These are phyloP conservation scores for Paracorniculantispora psalliotae DNA, from an alignment of 2,329 filamentous ascomycete genomes.

Conservation along the genomic window DNA sequence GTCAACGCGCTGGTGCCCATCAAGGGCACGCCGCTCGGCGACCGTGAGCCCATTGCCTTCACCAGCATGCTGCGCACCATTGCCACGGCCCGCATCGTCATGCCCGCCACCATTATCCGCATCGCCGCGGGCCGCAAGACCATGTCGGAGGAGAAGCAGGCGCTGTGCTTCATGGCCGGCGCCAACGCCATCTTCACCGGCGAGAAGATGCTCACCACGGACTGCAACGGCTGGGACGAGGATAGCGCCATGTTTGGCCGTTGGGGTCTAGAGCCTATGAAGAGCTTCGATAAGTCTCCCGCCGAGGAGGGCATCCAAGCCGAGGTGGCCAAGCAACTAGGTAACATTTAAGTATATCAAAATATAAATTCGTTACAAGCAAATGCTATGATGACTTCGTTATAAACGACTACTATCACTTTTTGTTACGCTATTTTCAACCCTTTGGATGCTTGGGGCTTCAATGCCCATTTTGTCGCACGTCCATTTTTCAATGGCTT, in stretches of 20 bases:
- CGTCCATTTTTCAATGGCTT: conserved; percentile 45
- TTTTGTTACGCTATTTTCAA: not conserved
- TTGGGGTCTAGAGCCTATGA: conserved; percentile 80
- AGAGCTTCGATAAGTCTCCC: conserved; percentile 38
- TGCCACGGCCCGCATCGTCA: conserved; percentile 74
- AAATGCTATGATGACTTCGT: not conserved
- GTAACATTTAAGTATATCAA: not conserved
- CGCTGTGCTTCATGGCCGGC: conserved; percentile 82
- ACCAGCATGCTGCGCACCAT: conserved; percentile 77
- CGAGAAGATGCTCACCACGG: conserved; percentile 92
- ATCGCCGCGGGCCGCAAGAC: conserved; percentile 80
- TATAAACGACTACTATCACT: not conserved
- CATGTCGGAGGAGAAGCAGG: conserved; percentile 84
- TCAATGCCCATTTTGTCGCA: conserved; percentile 6
- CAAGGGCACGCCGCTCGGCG: conserved; percentile 79
- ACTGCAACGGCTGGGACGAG: conserved; percentile 87
- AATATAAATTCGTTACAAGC: not conserved
- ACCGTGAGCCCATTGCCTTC: conserved; percentile 68
- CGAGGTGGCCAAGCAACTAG: conserved; percentile 10
- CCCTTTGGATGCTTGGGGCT: not conserved
- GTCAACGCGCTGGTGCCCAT: conserved; percentile 90
- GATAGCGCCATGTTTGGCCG: conserved; percentile 77
- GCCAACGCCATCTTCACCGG: conserved; percentile 94
- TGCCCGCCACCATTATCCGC: conserved; percentile 81
- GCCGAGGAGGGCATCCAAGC: conserved; percentile 11